A percentile compares a stretch with the other conserved stretches of the same genome.
phyloP scores from a whole-genome alignment of 805 yeast species.

The Clavispora phyllophila region DNA sequence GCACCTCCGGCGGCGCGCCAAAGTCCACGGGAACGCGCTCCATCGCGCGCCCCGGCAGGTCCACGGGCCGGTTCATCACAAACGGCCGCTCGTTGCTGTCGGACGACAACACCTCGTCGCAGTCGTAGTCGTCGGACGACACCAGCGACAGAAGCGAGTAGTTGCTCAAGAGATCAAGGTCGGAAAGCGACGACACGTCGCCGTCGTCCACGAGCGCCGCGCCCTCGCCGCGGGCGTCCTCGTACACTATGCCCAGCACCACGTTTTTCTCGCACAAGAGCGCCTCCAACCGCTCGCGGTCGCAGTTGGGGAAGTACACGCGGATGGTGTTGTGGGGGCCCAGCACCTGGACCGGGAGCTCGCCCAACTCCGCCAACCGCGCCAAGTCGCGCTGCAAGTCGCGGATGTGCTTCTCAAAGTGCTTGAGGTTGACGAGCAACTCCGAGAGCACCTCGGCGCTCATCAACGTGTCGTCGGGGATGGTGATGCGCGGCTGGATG shows the following conservation, averaged over 20 bases:
- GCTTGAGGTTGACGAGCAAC: slow-evolving; percentile 11
- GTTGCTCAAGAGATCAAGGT: slow-evolving; percentile 16
- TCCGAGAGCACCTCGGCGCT: slow-evolving; percentile 26
- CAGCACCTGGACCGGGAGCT: slow-evolving; percentile 53
- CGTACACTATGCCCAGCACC: slow-evolving; percentile 49
- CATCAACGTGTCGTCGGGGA: slow-evolving; percentile 31
- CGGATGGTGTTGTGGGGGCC: slow-evolving; percentile 32
- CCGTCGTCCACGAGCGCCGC: slow-evolving; percentile 5
- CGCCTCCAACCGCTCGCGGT: slow-evolving; percentile 49
- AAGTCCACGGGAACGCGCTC: no score
- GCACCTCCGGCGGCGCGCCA: slow-evolving; percentile 1
- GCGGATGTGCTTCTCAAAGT: slow-evolving; percentile 36
- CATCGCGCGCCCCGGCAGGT: slow-evolving; percentile 2
- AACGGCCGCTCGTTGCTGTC: neutral
- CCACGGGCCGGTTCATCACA: slow-evolving; percentile 4
- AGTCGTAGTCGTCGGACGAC: slow-evolving; percentile 6
- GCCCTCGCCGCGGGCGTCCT: slow-evolving; percentile 13
- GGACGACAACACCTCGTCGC: slow-evolving; percentile 11
- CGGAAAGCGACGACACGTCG: slow-evolving; percentile 10
- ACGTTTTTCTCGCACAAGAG: slow-evolving; percentile 58
- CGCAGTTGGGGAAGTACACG: slow-evolving; percentile 71
- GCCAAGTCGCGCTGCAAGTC: slow-evolving; percentile 41
- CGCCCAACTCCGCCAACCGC: slow-evolving; percentile 54
- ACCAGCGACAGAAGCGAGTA: slow-evolving; percentile 12
- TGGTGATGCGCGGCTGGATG: slow-evolving; percentile 21